Base-by-base conservation (phyloP, 225 moss, liverwort and hornwort species). In the Pseudoscleropodium purum region DNA sequence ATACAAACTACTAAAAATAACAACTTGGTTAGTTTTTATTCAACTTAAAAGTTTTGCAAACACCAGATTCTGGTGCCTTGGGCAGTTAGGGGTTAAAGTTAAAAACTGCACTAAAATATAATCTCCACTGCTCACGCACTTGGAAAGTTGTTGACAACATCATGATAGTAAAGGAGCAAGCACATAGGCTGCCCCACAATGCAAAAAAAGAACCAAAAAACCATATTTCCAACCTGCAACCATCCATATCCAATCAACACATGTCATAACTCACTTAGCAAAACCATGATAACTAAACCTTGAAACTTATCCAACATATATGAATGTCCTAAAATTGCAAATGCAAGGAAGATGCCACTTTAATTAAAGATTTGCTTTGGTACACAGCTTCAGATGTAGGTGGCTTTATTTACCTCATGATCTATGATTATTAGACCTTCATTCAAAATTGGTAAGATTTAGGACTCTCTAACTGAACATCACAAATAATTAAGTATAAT, bases 131-230 rank as follows among this genome's bases (percentile, higher is more conserved):
- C 79, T 93, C 81, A 88, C 2, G 59, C 75, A 84, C 86, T 93
- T 29, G 74, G 87, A 47, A 82, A 87, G 84, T 86, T 93, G 87
- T 97, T 99, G 60, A 95, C 95, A 41, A 99, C 95, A 54, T 99
- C 99, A 56, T 99, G 99, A 89, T 99, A 99, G 91, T 99, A 99
- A 41, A 99, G 93, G 85, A 99, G 96, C 87, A 99, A 89, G 89
- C 97, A 99, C 99, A 99, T 99, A 60, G 99, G 99, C 87, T 99
- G 99, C 36, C 97, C 99, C 76, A 99, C 96, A 25, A 99, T 99
- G 91, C 99, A 99, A 83, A 99, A 99, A 90, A 97, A 95, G 92
- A 97, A 97, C 99, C 99, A 99, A 79, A 99, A 97, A 62, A 99
- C 95, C 96, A 99, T 97, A 90, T 99, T 97, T 83, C 97, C 99